Conservation (phyloP, 179 eudicot genomes). For the Nepenthes alata region DNA sequence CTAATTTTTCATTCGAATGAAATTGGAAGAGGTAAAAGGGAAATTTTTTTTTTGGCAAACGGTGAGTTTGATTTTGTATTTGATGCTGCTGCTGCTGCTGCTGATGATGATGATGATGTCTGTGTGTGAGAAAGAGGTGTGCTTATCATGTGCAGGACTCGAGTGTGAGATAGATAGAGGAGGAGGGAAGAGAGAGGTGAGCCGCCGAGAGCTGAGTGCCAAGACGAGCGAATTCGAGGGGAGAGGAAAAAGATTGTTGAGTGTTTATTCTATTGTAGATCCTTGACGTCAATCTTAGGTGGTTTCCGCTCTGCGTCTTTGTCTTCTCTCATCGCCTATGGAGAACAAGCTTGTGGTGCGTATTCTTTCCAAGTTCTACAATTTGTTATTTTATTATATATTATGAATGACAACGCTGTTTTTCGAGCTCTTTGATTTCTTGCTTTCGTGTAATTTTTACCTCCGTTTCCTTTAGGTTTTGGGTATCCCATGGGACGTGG, state of each 20-base stretch:
- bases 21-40: constrained; percentile 1
- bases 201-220: constrained; percentile 22
- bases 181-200: constrained; percentile 24
- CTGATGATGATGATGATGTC: constrained; percentile 23
- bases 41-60: not conserved
- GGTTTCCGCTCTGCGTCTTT: not conserved
- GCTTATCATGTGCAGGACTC: constrained; percentile 81
- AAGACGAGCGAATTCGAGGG: constrained; percentile 12
- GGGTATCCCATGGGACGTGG: constrained; percentile 96
- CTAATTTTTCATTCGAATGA: not conserved
- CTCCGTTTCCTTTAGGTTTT: constrained; percentile 38
- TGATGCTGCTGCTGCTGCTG: constrained; percentile 14
- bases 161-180: constrained; percentile 51
- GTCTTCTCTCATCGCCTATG: constrained; percentile 18
- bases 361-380: not conserved
- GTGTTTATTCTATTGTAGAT: not conserved
- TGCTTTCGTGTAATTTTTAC: not conserved
- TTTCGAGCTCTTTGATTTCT: not conserved
- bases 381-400: not conserved
- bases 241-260: constrained; percentile 2
- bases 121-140: constrained; percentile 95
- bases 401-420: not conserved
- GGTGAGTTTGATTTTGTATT: constrained; percentile 23
- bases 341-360: constrained; percentile 94
- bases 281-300: not conserved